phyloP scores from a whole-genome alignment of 2,329 filamentous ascomycete species.

The Cercospora canescens region DNA sequence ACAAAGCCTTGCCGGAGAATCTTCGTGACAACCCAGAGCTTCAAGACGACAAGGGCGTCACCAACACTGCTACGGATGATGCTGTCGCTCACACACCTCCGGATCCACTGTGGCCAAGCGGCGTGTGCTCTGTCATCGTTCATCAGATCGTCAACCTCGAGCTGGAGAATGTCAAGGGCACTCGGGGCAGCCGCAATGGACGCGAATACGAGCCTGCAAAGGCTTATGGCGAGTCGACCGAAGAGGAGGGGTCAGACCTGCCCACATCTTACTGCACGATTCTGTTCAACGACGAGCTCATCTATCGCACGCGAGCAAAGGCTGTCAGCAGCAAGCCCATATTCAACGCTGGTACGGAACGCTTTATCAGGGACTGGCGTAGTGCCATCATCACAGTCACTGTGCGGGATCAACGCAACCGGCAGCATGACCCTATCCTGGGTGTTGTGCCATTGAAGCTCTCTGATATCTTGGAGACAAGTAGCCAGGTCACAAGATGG shows the following conservation, averaged over 20 bases:
- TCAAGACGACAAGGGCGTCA: constrained; percentile 82
- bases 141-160: constrained; percentile 96
- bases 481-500: constrained; percentile 85
- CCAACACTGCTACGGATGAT: constrained; percentile 74
- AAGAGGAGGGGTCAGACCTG: constrained; percentile 76
- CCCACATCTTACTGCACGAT: constrained; percentile 96
- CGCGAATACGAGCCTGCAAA: constrained; percentile 88
- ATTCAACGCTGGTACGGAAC: constrained; percentile 94
- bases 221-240: constrained; percentile 78
- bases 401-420: constrained; percentile 83
- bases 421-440: constrained; percentile 91
- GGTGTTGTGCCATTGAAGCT: constrained; percentile 88
- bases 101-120: constrained; percentile 94
- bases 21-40: constrained; percentile 74
- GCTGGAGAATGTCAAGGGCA: constrained; percentile 87
- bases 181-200: constrained; percentile 75
- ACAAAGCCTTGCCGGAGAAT: constrained; percentile 71
- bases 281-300: constrained; percentile 80
- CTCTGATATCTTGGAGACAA: constrained; percentile 82
- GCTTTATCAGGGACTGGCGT: constrained; percentile 91
- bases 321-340: constrained; percentile 93
- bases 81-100: constrained; percentile 87
- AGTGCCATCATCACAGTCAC: constrained; percentile 83
- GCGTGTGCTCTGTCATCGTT: constrained; percentile 79
- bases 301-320: constrained; percentile 94